Percentiles rank a stretch among this genome's conserved stretches.
phyloP scores from a whole-genome alignment of 805 yeast species.

The Hanseniaspora lindneri region DNA sequence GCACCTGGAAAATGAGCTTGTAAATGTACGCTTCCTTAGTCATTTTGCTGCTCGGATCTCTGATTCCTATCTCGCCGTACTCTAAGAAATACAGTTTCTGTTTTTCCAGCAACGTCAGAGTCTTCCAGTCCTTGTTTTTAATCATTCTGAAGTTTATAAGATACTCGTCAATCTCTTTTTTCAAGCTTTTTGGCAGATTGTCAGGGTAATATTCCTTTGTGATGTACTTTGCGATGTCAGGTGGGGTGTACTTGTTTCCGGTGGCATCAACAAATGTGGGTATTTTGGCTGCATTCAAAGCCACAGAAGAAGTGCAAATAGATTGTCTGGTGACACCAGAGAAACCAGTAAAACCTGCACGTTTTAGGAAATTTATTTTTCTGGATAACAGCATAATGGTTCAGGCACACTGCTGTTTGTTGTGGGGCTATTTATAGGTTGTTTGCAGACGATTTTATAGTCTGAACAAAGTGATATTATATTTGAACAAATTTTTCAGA shows the following conservation, averaged over 20 bases:
- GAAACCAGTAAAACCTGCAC: too few relatives aligned
- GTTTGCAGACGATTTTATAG: too few relatives aligned
- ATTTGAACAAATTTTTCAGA: too few relatives aligned
- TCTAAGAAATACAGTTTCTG: slow-evolving; percentile 29
- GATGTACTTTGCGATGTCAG: slow-evolving; percentile 25
- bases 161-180: slow-evolving; percentile 31
- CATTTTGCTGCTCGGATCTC: slow-evolving; percentile 20
- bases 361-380: too few relatives aligned
- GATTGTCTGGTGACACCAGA: neutral
- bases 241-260: slow-evolving; percentile 22
- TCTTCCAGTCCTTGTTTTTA: slow-evolving; percentile 25
- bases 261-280: slow-evolving; percentile 1
- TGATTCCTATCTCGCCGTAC: slow-evolving; percentile 33
- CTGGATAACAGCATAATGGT: too few relatives aligned
- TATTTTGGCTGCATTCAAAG: neutral
- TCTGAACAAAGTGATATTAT: too few relatives aligned
- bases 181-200: slow-evolving; percentile 24
- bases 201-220: slow-evolving; percentile 27
- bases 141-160: slow-evolving; percentile 26
- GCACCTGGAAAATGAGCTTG: slow-evolving; percentile 22
- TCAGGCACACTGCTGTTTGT: too few relatives aligned
- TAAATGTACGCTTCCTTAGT: slow-evolving; percentile 17
- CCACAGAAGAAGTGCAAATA: neutral
- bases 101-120: slow-evolving; percentile 24
- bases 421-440: too few relatives aligned